Percentiles rank a stretch among this genome's conserved stretches.
Evolutionary conservation across 2,329 filamentous ascomycete genomes (phyloP).

Genomic region (Colletotrichum sublineola): DNA sequence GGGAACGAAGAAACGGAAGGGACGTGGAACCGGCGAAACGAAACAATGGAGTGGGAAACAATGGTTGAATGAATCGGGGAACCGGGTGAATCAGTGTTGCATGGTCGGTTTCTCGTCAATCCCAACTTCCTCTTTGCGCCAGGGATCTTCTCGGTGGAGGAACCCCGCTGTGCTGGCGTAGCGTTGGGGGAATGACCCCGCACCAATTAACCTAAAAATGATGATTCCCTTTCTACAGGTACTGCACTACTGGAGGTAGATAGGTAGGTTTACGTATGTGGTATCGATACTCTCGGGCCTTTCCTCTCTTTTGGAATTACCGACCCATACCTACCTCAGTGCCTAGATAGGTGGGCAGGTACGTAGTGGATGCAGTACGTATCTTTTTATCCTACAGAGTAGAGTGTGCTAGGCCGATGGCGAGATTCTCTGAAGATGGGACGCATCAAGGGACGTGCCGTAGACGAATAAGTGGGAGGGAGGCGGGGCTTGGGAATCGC

Average conservation of each 20-base stretch:
- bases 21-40: neutral
- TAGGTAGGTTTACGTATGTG: too few relatives aligned
- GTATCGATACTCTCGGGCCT: neutral
- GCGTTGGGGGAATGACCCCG: conserved; percentile 15
- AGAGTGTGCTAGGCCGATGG: neutral
- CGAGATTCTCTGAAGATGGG: neutral
- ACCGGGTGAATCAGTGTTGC: too few relatives aligned
- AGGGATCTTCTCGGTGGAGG: conserved; percentile 25
- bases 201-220: conserved; percentile 30
- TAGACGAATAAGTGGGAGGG: neutral
- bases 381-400: neutral
- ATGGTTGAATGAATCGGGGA: neutral
- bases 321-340: neutral
- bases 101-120: neutral
- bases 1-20: neutral
- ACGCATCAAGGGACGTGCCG: neutral
- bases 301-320: neutral
- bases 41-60: neutral
- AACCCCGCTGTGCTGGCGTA: conserved; percentile 32
- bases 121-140: conserved; percentile 3
- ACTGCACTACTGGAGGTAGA: too few relatives aligned
- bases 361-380: neutral
- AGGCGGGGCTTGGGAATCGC: neutral
- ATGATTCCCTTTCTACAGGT: neutral
- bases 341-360: too few relatives aligned